phyloP scores from a whole-genome alignment of 2,329 filamentous ascomycete genomes.

The Ampelomyces quisqualis region DNA sequence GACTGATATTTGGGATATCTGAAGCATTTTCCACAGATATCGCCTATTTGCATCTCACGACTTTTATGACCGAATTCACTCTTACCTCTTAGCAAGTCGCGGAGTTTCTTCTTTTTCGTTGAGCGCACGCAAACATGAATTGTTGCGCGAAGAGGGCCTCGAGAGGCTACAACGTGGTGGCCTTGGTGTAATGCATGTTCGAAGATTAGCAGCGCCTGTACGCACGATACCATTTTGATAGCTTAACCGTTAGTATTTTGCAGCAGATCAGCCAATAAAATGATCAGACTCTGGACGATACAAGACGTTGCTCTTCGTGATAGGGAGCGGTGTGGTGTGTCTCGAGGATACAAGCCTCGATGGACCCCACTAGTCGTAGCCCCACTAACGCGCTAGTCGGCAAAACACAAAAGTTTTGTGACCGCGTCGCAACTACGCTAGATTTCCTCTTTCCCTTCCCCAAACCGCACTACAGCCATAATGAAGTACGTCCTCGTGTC shows the following conservation, averaged over 20 bases:
- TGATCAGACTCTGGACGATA: background rate
- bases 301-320: no score
- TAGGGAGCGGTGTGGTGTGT: no score
- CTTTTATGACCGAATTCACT: conserved; percentile 29
- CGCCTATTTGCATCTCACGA: conserved; percentile 38
- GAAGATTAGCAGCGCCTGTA: conserved; percentile 26
- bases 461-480: conserved; percentile 48
- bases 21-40: conserved; percentile 37
- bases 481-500: conserved; percentile 85
- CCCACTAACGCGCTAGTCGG: conserved; percentile 1
- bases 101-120: conserved; percentile 7
- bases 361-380: background rate
- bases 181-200: conserved; percentile 34
- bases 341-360: background rate
- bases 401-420: conserved; percentile 32
- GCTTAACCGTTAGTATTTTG: conserved; percentile 20
- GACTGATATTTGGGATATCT: conserved; percentile 32
- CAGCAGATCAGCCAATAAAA: conserved; percentile 14
- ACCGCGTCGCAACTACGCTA: conserved; percentile 23
- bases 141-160: conserved; percentile 2
- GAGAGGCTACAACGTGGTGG: conserved; percentile 9
- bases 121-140: conserved; percentile 6
- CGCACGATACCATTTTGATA: conserved; percentile 43
- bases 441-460: conserved; percentile 47
- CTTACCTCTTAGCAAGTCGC: conserved; percentile 12